These are phyloP conservation scores for Medicago lupulina DNA, from an alignment of 306 rosid species.

Conservation along the genomic window DNA sequence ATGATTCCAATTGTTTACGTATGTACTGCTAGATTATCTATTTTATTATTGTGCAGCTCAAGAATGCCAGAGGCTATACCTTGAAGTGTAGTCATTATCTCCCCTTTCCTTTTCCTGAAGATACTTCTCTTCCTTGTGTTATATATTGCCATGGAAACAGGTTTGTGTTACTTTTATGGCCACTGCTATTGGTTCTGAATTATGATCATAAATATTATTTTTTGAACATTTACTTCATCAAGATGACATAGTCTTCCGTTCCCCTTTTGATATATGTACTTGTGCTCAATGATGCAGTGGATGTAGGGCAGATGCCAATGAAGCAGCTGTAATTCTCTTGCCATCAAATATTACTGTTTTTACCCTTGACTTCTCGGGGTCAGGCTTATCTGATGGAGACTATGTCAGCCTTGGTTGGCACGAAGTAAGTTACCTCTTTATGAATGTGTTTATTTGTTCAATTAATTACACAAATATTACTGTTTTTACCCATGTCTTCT, in stretches of 20 bases:
- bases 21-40: conserved; percentile 40
- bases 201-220: conserved; percentile 20
- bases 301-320: conserved; percentile 99
- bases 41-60: conserved; percentile 68
- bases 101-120: conserved; percentile 86
- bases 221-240: not conserved
- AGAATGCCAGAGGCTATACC: conserved; percentile 76
- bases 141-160: conserved; percentile 98
- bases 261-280: conserved; percentile 22
- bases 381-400: conserved; percentile 96
- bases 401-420: conserved; percentile 99
- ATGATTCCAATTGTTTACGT: conserved; percentile 36
- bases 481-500: conserved; percentile 90
- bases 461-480: conserved; percentile 61
- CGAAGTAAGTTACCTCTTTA: conserved; percentile 66
- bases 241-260: conserved; percentile 8
- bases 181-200: conserved; percentile 33
- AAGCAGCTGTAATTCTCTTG: conserved; percentile 95
- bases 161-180: conserved; percentile 44
- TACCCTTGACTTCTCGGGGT: conserved; percentile 97
- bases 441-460: conserved; percentile 26
- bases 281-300: conserved; percentile 77
- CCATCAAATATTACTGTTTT: conserved; percentile 95
- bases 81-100: conserved; percentile 92
- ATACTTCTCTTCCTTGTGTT: conserved; percentile 91